Evolutionary conservation across 306 rosid species (phyloP), one percentile per base, ranked within the genome.

Genomic region (Datisca glomerata): DNA sequence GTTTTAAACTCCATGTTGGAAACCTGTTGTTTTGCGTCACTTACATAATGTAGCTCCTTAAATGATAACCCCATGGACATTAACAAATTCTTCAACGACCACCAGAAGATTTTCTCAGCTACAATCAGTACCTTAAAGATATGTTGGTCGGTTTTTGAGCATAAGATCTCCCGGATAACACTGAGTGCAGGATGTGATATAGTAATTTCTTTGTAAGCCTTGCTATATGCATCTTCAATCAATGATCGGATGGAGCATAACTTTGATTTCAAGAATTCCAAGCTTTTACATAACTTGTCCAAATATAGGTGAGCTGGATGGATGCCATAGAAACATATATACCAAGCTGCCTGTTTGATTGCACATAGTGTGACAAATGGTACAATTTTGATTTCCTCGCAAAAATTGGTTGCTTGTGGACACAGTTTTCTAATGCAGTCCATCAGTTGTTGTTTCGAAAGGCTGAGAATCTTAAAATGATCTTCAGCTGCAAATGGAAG

Each of bases 291-390:
- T 60, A 76, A 59, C 46, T 67, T 68, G 42, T 67, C 67, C 18
- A 76, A 18, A 43, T 76, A 76, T 50, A 60, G 38, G 55, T 60
- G 45, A 31, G 65, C 76, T 43, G 84, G 84, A 41, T 18, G 64
- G 53, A 76, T 70, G 35, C 84, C 84, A 41, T 71, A 71, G 60
- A 62, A 76, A 47, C 79, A 71, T 42, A 71, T 41, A 60, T 67
- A 71, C 79, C 79, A 76, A 60, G 61, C 73, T 18, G 64, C 67
- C 71, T 68, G 84, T 54, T 76, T 76, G 27, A 65, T 71, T 32
- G 79, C 84, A 60, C 52, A 49, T 60, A 76, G 56, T 35, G 55
- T 49, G 51, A 69, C 45, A 60, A 71, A 64, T 12, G 67, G 68
- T 55, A 53, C 53, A 42, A 64, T 68, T 40, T 68, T 71, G 39